Base-by-base conservation (phyloP, 2,329 filamentous ascomycete genomes). In the Penicillium olsonii region DNA sequence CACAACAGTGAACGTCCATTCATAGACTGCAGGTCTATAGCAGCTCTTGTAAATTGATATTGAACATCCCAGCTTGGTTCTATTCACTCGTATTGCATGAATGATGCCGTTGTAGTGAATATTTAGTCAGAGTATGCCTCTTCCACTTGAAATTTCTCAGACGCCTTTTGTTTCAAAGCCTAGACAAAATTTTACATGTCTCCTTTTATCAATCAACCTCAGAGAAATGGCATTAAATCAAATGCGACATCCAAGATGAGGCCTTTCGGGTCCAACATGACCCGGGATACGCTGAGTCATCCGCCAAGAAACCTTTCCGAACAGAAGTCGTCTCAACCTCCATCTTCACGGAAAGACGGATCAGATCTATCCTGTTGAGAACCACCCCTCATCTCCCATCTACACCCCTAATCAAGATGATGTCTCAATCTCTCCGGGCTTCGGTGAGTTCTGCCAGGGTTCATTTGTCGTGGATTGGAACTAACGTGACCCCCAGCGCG, bases 381-480 rank as follows among this genome's bases (percentile, higher is more conserved):
- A 61, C 57, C 48, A 53, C 54, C 51, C 53, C 57, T 52, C 51
- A 48, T 49, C 54, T 58, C 55, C 64, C 64, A 61, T 60, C 58
- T 46, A 60, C 57, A 56, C 57, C 50, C 50, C 43, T 50, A 65
- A 62, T 64, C 67, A 71, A 61, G 70, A 83, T 83, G 80, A 75
- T 84, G 74, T 80, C 78, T 67, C 80, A 83, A 72, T 79, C 81
- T 69, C 73, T 84, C 73, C 79, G 81, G 75, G 78, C 79, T 67
- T 82, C 81, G 71, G 82, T 84, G 75, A 66, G 77, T 64, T 5
- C 31, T 39, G 49, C 48, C 35, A 27, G 31, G 10, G 31, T 26
- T 47, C 38, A 17, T 31, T 34, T 18, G 48, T 43, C 35, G 8
- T 9, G 42, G 49, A 18, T 37, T 2, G 56, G 35, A 42, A 38